Conservation (phyloP, 441 rosid genomes). For the Gossypium davidsonii region DNA sequence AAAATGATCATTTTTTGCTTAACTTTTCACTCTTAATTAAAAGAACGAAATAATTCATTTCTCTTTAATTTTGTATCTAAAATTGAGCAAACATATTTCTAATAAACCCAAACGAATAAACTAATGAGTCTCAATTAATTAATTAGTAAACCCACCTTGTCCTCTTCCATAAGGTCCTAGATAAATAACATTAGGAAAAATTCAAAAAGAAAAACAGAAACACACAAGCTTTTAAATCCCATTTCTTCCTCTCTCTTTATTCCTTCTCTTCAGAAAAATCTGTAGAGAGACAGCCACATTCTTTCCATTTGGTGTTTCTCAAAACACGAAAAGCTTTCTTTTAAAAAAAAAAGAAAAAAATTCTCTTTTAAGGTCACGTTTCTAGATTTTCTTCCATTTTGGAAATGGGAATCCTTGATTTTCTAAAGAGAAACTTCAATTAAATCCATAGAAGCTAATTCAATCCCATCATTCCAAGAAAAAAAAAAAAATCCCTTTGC, state of each 20-base stretch:
- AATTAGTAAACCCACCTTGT: not conserved
- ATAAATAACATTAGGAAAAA: not conserved
- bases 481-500: not conserved
- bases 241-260: not conserved
- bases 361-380: not conserved
- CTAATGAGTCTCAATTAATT: not conserved
- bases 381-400: not conserved
- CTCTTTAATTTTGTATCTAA: not conserved
- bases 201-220: not conserved
- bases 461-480: not conserved
- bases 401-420: not conserved
- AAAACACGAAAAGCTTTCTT: not conserved
- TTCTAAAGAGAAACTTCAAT: not conserved
- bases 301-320: not conserved
- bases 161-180: not conserved
- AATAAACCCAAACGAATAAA: not conserved
- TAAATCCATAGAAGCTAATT: slow-evolving; percentile 29
- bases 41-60: not conserved
- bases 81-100: not conserved
- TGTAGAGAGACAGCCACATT: not conserved
- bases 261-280: not conserved
- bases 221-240: not conserved
- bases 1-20: no score
- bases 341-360: not conserved
- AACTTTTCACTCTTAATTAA: no score